Evolutionary conservation across 2,329 filamentous ascomycete genomes (phyloP).

Genomic region (Pestalotiopsis sp.): DNA sequence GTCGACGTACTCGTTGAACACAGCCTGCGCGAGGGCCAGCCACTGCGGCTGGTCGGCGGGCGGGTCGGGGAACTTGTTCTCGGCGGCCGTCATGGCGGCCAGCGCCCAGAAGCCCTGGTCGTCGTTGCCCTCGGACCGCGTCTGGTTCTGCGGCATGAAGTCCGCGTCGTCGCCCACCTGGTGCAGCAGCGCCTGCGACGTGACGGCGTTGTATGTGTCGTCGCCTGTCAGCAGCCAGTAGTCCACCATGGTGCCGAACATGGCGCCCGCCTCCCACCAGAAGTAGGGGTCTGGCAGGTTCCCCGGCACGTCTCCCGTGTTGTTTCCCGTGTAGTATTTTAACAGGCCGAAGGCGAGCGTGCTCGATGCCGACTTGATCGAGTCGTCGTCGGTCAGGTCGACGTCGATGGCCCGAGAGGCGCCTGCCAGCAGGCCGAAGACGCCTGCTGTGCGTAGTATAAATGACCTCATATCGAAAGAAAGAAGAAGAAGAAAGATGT

Average conservation of each 20-base stretch:
- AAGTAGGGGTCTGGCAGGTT: slow-evolving; percentile 17
- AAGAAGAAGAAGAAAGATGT: not conserved
- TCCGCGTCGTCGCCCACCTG: slow-evolving; percentile 46
- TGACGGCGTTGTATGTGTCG: slow-evolving; percentile 47
- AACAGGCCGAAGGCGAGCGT: slow-evolving; percentile 33
- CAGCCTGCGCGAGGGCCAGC: slow-evolving; percentile 65
- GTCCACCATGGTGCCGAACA: slow-evolving; percentile 17
- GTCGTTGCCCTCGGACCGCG: slow-evolving; percentile 48
- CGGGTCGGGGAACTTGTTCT: slow-evolving; percentile 60
- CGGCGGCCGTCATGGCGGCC: slow-evolving; percentile 62
- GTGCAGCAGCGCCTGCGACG: slow-evolving; percentile 43
- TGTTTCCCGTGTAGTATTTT: slow-evolving; percentile 32
- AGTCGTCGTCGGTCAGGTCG: slow-evolving; percentile 39
- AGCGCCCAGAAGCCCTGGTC: slow-evolving; percentile 67
- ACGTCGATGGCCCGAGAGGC: slow-evolving; percentile 31
- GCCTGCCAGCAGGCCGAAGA: slow-evolving; percentile 29
- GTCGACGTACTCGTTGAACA: slow-evolving; percentile 64
- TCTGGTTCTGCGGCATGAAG: slow-evolving; percentile 47
- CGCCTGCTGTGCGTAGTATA: slow-evolving; percentile 23
- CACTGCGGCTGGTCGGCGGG: slow-evolving; percentile 52
- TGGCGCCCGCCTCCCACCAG: slow-evolving; percentile 17
- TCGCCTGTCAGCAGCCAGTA: slow-evolving; percentile 43
- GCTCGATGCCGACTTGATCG: slow-evolving; percentile 43
- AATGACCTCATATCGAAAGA: slow-evolving; percentile 22
- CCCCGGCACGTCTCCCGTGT: slow-evolving; percentile 17